phyloP scores from a whole-genome alignment of 306 rosid species.

The Castanopsis chinensis region DNA sequence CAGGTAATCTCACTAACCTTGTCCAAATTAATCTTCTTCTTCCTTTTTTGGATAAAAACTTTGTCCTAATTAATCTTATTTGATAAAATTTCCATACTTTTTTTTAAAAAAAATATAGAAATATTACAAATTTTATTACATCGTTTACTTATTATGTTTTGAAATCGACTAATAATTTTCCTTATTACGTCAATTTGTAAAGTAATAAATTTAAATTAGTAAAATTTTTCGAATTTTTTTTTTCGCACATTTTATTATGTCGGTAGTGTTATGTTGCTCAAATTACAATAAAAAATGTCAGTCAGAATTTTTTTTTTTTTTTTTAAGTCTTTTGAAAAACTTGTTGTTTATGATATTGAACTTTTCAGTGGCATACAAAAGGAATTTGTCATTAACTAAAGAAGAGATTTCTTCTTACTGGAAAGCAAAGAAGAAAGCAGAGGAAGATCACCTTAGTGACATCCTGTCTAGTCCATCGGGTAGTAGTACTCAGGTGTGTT shows the following conservation, averaged over 20 bases:
- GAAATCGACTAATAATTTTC: too few species aligned
- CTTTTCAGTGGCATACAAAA: slow-evolving; percentile 32
- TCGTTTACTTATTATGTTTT: too few species aligned
- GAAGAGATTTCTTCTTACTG: slow-evolving; percentile 60
- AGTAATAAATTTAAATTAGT: too few species aligned
- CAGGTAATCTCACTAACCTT: slow-evolving; percentile 34
- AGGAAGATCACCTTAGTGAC: slow-evolving; percentile 54
- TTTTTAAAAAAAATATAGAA: too few species aligned
- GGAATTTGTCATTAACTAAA: slow-evolving; percentile 59
- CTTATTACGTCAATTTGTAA: too few species aligned
- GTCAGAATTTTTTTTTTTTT: neutral
- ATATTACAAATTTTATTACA: too few species aligned
- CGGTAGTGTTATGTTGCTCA: too few species aligned
- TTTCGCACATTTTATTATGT: too few species aligned
- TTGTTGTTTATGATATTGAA: neutral
- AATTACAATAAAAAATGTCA: too few species aligned
- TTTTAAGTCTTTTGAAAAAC: neutral
- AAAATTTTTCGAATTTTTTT: too few species aligned
- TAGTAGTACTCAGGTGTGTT: slow-evolving; percentile 34
- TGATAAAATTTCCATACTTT: neutral
- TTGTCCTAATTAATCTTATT: neutral
- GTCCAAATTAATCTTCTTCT: neutral
- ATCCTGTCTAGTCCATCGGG: slow-evolving; percentile 26
- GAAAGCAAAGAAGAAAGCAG: slow-evolving; percentile 47
- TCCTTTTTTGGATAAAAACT: too few species aligned